A percentile compares a stretch with the other conserved stretches of the same genome.
Evolutionary conservation across 768 basidiomycete species (phyloP).

Genomic region (Suillus subalutaceus): DNA sequence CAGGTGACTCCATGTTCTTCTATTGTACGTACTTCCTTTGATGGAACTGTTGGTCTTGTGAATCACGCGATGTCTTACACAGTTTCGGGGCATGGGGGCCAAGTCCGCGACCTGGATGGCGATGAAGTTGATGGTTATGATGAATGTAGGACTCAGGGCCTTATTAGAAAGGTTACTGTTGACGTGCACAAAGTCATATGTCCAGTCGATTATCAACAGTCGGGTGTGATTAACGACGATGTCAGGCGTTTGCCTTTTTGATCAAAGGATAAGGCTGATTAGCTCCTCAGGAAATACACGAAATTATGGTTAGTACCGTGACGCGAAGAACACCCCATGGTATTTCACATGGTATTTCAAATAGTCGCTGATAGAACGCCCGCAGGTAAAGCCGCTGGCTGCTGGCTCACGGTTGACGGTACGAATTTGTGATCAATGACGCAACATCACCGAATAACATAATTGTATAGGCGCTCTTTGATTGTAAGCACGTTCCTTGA

Average conservation of each 20-base stretch:
- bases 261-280: neutral
- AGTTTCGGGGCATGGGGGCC: conserved; percentile 4
- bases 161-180: neutral
- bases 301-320: conserved; percentile 3
- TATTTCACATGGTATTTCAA: neutral
- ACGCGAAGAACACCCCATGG: neutral
- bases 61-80: neutral
- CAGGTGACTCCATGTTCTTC: conserved; percentile 3
- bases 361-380: neutral
- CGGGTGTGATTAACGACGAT: conserved; percentile 4
- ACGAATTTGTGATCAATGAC: neutral
- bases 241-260: neutral
- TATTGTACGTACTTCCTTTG: conserved; percentile 32
- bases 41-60: neutral
- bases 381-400: conserved; percentile 1
- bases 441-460: neutral
- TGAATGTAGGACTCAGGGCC: neutral
- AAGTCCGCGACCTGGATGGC: neutral
- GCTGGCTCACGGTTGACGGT: conserved; percentile 9
- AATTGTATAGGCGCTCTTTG: neutral
- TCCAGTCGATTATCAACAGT: conserved; percentile 4
- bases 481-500: neutral
- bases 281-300: neutral
- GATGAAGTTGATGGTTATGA: conserved; percentile 9
- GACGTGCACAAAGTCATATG: neutral